Percentiles rank a stretch among this genome's conserved stretches.
Conservation (phyloP, 164 flowering plant species). For the Magnolia officinalis region DNA sequence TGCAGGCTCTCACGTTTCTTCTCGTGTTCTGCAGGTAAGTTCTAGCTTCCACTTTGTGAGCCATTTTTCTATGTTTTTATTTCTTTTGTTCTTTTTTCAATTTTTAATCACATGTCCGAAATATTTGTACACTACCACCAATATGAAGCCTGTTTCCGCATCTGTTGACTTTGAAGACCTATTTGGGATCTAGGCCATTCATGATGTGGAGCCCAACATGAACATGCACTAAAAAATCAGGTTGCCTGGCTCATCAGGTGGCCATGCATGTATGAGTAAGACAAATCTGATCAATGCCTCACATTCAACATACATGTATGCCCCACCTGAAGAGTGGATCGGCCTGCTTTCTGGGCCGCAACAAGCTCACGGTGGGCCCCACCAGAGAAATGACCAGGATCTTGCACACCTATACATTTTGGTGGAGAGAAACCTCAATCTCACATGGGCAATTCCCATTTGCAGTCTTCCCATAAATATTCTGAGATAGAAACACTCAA, state of each 20-base stretch:
- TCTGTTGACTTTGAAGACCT: neutral
- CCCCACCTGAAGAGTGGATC: no score
- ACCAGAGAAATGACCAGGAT: no score
- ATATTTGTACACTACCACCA: neutral
- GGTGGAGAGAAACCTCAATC: no score
- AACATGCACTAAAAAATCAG: neutral
- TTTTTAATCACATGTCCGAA: neutral
- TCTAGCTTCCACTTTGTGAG: conserved; percentile 5
- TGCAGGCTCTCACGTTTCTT: conserved; percentile 84
- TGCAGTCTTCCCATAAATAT: neutral
- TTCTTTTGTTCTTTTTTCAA: neutral
- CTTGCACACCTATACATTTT: no score
- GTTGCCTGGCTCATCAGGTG: neutral
- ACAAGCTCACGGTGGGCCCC: no score
- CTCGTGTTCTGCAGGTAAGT: conserved; percentile 89
- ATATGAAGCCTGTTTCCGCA: neutral
- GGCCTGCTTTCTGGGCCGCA: no score
- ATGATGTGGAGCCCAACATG: neutral
- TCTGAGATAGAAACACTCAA: no score
- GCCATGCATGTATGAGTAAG: no score
- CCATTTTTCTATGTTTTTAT: neutral
- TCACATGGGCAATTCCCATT: no score
- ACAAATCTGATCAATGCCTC: no score
- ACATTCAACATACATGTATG: no score
- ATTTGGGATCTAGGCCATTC: neutral